Evolutionary conservation across 2,329 filamentous ascomycete genomes (phyloP).

Genomic region (Coniella lustricola): DNA sequence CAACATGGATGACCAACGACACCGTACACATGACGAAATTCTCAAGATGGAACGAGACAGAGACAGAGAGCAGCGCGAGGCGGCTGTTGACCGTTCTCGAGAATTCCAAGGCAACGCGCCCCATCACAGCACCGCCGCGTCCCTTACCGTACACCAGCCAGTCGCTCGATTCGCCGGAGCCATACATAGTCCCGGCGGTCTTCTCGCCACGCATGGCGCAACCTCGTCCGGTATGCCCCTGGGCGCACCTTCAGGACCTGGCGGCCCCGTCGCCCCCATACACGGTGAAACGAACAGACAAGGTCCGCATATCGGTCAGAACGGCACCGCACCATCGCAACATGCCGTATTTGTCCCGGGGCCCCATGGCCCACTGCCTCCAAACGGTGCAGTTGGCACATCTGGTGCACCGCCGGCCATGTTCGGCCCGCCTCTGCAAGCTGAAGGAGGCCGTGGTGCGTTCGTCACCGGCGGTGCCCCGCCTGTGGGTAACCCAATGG

Average conservation of each 20-base stretch:
- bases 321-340: conserved; percentile 36
- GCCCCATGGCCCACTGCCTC: conserved; percentile 41
- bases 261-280: conserved; percentile 48
- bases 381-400: conserved; percentile 47
- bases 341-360: conserved; percentile 54
- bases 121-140: conserved; percentile 81
- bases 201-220: conserved; percentile 67
- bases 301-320: conserved; percentile 45
- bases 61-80: conserved; percentile 60
- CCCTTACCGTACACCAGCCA: conserved; percentile 89
- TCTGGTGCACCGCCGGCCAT: conserved; percentile 55
- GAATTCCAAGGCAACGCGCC: conserved; percentile 60
- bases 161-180: conserved; percentile 75
- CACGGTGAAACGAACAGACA: conserved; percentile 45
- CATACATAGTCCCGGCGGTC: conserved; percentile 86
- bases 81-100: conserved; percentile 35
- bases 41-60: conserved; percentile 47
- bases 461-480: conserved; percentile 27
- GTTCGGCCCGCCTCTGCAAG: conserved; percentile 64
- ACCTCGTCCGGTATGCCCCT: conserved; percentile 46
- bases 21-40: conserved; percentile 42
- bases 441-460: conserved; percentile 45
- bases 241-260: conserved; percentile 44
- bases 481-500: conserved; percentile 29
- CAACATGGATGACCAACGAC: conserved; percentile 39